Base-by-base conservation (phyloP, 2,329 filamentous ascomycete genomes). In the Parascedosporium putredinis region DNA sequence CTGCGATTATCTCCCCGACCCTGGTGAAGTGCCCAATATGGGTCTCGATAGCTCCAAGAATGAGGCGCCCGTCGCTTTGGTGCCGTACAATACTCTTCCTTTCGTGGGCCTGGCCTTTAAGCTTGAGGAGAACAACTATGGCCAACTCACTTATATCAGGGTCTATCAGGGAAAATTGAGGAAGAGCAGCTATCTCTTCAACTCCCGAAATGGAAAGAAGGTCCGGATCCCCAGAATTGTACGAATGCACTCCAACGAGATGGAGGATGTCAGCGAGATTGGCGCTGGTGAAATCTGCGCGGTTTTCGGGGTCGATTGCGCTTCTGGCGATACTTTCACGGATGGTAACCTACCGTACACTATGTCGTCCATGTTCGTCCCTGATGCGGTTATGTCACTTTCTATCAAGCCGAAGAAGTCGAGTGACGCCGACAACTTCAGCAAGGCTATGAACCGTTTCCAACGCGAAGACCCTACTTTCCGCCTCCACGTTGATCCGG, bases 201-300 rank as follows among this genome's bases (percentile, higher is more conserved):
- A 97, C 68, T 90, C 90, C 7, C 83, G 90, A 58, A 94, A 81
- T 55, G 86, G 91, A 67, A 95, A 96, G 77, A 96, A 91, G 74
- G 85, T 98, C 64, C 90, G 94, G 69, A 84, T 98, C 51, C 93
- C 93, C 18, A 86, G 91, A 62, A 97, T 98, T 60, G 93, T 98
- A 54, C 88, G 93, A 55, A 98, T 98, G 93, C 93, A 98, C 74
- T 95, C 90, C 43, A 95, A 97, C 64, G 93, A 98, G 63, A 95
- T 98, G 91, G 93, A 98, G 67, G 93, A 98, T 62, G 88, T 96
- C 25, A 75, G 71, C 50, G 90, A 96, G 66, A 85, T 98, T 55
- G 88, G 90, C 48, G 91, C 93, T 49, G 93, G 93, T 67, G 93
- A 98, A 68, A 98, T 98, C 56, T 98, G 93, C 64, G 93, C 93